phyloP scores from a whole-genome alignment of 345 rosid genomes.

The Orychophragmus violaceus region DNA sequence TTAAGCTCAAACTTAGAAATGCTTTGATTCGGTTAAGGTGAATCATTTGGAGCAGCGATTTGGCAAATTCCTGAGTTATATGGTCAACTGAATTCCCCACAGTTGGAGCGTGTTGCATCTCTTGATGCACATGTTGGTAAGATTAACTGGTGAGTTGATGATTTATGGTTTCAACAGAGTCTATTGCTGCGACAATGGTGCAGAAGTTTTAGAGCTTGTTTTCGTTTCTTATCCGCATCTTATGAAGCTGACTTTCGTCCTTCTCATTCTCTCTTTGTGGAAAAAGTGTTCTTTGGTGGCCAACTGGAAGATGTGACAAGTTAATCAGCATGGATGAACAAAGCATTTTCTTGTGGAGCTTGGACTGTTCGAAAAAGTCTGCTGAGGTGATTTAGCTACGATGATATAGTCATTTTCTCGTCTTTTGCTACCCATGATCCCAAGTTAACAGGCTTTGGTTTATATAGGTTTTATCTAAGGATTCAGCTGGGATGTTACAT shows the following conservation, averaged over 20 bases:
- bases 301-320: constrained; percentile 82
- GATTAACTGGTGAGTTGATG: constrained; percentile 66
- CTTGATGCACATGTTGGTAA: constrained; percentile 80
- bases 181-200: neutral
- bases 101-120: constrained; percentile 66
- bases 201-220: neutral
- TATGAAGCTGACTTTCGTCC: neutral
- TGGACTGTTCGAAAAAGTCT: constrained; percentile 63
- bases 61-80: constrained; percentile 98
- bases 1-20: neutral
- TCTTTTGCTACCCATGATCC: neutral
- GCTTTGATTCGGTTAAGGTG: constrained; percentile 37
- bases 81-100: constrained; percentile 81
- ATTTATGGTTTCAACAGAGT: neutral
- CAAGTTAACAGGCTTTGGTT: neutral
- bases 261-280: neutral
- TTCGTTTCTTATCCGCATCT: neutral
- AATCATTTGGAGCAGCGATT: constrained; percentile 79
- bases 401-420: neutral
- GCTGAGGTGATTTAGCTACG: constrained; percentile 52
- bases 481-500: constrained; percentile 77
- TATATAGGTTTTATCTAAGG: constrained; percentile 67
- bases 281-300: constrained; percentile 77
- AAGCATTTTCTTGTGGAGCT: constrained; percentile 64
- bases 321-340: constrained; percentile 81